Evolutionary conservation across 768 basidiomycete genomes (phyloP).

Genomic region (Phaffia tasmanica): DNA sequence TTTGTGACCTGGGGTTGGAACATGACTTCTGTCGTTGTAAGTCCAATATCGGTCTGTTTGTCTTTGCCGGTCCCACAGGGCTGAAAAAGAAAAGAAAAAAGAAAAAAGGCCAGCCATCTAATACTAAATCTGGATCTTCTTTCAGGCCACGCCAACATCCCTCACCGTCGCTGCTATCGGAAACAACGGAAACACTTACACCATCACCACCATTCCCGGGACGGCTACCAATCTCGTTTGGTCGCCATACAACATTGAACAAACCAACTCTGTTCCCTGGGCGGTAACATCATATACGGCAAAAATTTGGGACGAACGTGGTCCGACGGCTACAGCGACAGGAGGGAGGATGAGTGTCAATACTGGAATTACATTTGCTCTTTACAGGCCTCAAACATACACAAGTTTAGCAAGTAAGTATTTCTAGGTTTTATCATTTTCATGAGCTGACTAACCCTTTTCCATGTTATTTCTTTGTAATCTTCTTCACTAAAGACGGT

Average conservation of each 20-base stretch:
- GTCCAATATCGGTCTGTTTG: constrained; percentile 3
- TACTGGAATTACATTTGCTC: constrained; percentile 60
- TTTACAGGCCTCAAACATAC: constrained; percentile 68
- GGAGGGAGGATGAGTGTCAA: constrained; percentile 62
- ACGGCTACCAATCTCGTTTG: constrained; percentile 57
- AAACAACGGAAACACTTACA: constrained; percentile 74
- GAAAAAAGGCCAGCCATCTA: neutral
- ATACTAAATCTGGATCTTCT: neutral
- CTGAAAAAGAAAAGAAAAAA: too few species aligned
- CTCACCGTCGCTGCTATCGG: constrained; percentile 73
- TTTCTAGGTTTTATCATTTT: neutral
- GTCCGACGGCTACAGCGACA: constrained; percentile 49
- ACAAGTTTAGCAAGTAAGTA: constrained; percentile 50
- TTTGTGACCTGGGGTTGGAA: constrained; percentile 86
- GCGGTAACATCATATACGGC: constrained; percentile 67
- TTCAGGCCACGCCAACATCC: constrained; percentile 50
- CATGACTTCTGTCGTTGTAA: constrained; percentile 55
- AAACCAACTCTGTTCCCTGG: constrained; percentile 55
- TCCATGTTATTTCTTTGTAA: neutral
- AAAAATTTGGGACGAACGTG: constrained; percentile 69
- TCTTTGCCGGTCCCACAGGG: neutral
- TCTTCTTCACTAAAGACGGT: neutral
- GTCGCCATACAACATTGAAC: constrained; percentile 68
- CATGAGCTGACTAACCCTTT: neutral
- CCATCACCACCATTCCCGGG: constrained; percentile 57